A percentile compares a stretch with the other conserved stretches of the same genome.
Conservation (phyloP, 495 filamentous ascomycete species). For the Penicillium canescens region DNA sequence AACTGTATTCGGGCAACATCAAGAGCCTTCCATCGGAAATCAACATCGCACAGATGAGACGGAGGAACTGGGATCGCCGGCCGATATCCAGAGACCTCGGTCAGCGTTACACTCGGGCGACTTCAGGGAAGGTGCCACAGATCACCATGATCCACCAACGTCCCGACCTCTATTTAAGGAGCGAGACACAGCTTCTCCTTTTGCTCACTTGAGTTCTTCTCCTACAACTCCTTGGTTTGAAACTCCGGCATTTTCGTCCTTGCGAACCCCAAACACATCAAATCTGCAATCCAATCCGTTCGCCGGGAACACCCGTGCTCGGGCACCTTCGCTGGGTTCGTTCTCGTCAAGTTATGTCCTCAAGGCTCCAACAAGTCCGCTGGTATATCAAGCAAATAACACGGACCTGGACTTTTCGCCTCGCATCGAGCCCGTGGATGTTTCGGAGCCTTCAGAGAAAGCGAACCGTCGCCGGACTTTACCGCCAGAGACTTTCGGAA, state of each 20-base stretch:
- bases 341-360: conserved; percentile 83
- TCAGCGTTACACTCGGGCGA: conserved; percentile 90
- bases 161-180: conserved; percentile 22
- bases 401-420: conserved; percentile 73
- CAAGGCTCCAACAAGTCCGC: conserved; percentile 86
- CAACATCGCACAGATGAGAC: conserved; percentile 1
- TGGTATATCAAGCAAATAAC: conserved; percentile 87
- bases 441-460: conserved; percentile 41
- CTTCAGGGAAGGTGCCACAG: conserved; percentile 64
- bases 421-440: conserved; percentile 28
- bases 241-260: conserved; percentile 24
- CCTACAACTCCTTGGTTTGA: conserved; percentile 53
- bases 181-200: conserved; percentile 15
- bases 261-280: conserved; percentile 15
- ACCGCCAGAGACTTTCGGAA: conserved; percentile 55
- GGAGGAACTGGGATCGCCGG: conserved; percentile 35
- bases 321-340: conserved; percentile 69
- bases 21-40: conserved; percentile 6
- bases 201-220: conserved; percentile 37
- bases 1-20: conserved; percentile 6
- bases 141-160: conserved; percentile 23
- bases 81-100: conserved; percentile 75
- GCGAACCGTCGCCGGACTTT: conserved; percentile 59
- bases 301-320: conserved; percentile 26
- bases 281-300: conserved; percentile 12